phyloP scores from a whole-genome alignment of 2,329 filamentous ascomycete genomes.

The Alternaria tenuissima region DNA sequence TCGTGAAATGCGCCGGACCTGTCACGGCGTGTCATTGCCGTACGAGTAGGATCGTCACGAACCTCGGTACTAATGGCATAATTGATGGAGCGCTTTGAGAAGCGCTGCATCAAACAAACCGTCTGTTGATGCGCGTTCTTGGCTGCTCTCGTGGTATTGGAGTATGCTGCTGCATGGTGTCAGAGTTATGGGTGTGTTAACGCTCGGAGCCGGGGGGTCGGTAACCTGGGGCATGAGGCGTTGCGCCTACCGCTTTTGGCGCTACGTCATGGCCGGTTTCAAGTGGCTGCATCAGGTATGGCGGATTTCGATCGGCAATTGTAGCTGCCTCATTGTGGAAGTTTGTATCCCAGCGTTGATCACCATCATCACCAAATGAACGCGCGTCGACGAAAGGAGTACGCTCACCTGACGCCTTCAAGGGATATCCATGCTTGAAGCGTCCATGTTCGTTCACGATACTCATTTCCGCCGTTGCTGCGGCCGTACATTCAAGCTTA shows the following conservation, averaged over 20 bases:
- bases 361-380: conserved; percentile 1
- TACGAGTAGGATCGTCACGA: conserved; percentile 9
- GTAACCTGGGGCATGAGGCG: conserved; percentile 10
- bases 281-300: not conserved
- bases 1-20: conserved; percentile 13
- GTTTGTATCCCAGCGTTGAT: not conserved
- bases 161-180: not conserved
- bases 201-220: conserved; percentile 1
- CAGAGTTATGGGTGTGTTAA: not conserved
- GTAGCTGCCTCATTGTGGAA: not conserved
- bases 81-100: not conserved
- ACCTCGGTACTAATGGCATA: not conserved
- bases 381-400: conserved; percentile 7
- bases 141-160: not conserved
- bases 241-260: conserved; percentile 8
- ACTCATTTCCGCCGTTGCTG: not conserved
- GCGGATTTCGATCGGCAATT: not conserved
- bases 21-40: conserved; percentile 16
- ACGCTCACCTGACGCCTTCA: not conserved
- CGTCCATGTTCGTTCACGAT: not conserved
- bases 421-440: not conserved
- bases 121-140: not conserved
- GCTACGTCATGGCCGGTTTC: conserved; percentile 16
- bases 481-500: not conserved
- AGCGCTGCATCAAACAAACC: not conserved